A percentile compares a stretch with the other conserved stretches of the same genome.
Conservation (phyloP, 495 filamentous ascomycete genomes). For the Tuber umbilicatum region DNA sequence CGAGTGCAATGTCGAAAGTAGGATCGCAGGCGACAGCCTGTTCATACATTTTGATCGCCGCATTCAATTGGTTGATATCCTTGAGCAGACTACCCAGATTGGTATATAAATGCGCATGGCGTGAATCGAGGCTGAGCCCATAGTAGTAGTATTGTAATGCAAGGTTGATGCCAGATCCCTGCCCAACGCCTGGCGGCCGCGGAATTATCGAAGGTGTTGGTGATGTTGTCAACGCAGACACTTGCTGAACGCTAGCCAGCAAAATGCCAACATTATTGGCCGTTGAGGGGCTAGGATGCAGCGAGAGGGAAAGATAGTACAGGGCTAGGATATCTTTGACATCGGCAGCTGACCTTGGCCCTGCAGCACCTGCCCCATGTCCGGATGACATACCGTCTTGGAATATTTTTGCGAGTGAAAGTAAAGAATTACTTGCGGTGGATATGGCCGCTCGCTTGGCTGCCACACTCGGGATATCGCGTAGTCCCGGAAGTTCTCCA, state of each 20-base stretch:
- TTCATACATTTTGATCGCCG: constrained; percentile 96
- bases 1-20: constrained; percentile 92
- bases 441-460: constrained; percentile 76
- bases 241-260: constrained; percentile 85
- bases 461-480: constrained; percentile 63
- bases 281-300: constrained; percentile 94
- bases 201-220: constrained; percentile 30
- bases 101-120: constrained; percentile 96
- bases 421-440: constrained; percentile 89
- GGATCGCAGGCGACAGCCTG: constrained; percentile 84
- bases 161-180: constrained; percentile 79
- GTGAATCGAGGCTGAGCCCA: constrained; percentile 73
- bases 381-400: constrained; percentile 94
- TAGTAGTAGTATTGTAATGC: constrained; percentile 94
- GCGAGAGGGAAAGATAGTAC: constrained; percentile 90
- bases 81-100: constrained; percentile 94
- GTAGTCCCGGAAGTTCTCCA: constrained; percentile 75
- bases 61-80: constrained; percentile 85
- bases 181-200: constrained; percentile 57
- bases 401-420: constrained; percentile 96
- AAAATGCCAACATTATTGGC: constrained; percentile 98
- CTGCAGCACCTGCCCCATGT: constrained; percentile 52
- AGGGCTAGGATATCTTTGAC: constrained; percentile 91
- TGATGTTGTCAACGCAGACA: constrained; percentile 44
- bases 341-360: constrained; percentile 58